Conservation (phyloP, 345 rosid species). For the Cardamine resedifolia region DNA sequence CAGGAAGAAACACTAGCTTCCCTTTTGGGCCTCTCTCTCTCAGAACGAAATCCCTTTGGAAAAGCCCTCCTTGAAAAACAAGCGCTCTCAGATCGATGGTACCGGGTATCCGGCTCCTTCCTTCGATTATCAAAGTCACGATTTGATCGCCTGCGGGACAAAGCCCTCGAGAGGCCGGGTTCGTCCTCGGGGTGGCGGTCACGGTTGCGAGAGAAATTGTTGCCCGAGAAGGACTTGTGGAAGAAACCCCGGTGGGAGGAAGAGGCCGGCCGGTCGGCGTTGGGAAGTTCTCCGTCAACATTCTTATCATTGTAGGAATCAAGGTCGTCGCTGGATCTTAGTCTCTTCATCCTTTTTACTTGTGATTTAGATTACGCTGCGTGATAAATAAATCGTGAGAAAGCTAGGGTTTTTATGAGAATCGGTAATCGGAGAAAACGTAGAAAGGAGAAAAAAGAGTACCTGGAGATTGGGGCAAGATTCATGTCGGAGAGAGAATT, state of each 20-base stretch:
- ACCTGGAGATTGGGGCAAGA: slow-evolving; percentile 23
- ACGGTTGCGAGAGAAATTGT: slow-evolving; percentile 45
- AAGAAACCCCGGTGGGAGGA: slow-evolving; percentile 60
- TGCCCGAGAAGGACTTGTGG: slow-evolving; percentile 43
- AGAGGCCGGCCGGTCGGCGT: slow-evolving; percentile 51
- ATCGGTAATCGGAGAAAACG: neutral
- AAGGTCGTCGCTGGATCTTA: slow-evolving; percentile 83
- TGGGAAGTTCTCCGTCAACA: slow-evolving; percentile 45
- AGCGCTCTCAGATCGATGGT: slow-evolving; percentile 78
- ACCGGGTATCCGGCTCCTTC: slow-evolving; percentile 58
- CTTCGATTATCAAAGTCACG: slow-evolving; percentile 70
- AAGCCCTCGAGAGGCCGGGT: slow-evolving; percentile 41
- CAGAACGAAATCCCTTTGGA: slow-evolving; percentile 82
- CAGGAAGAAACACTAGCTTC: slow-evolving; percentile 77
- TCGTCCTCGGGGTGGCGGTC: slow-evolving; percentile 60
- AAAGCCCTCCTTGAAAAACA: slow-evolving; percentile 72
- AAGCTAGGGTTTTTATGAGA: slow-evolving; percentile 6
- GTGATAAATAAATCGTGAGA: neutral
- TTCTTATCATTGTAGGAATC: slow-evolving; percentile 55
- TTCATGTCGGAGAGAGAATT: slow-evolving; percentile 5
- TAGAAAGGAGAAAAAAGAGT: slow-evolving; percentile 1
- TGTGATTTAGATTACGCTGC: neutral
- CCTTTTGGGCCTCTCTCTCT: slow-evolving; percentile 71
- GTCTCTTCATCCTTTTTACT: slow-evolving; percentile 58
- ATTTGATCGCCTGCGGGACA: slow-evolving; percentile 57